These are phyloP conservation scores for Ophiocordyceps sinensis DNA, from an alignment of 2,329 filamentous ascomycete genomes.

Conservation along the genomic window DNA sequence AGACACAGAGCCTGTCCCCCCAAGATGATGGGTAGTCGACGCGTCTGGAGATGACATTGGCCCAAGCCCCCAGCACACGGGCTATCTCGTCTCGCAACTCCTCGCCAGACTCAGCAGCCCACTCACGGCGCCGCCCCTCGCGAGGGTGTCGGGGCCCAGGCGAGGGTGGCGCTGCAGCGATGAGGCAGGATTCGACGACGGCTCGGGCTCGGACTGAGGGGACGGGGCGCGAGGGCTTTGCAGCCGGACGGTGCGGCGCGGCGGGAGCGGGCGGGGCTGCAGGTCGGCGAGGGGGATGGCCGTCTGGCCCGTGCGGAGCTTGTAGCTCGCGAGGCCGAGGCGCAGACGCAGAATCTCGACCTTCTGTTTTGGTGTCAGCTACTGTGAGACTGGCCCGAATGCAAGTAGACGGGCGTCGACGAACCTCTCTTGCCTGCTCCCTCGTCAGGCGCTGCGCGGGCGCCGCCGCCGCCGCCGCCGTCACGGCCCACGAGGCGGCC, in stretches of 20 bases:
- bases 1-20: too few species aligned
- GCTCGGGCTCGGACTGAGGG: too few species aligned
- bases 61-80: not conserved
- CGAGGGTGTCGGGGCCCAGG: not conserved
- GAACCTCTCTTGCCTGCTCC: constrained; percentile 37
- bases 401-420: too few species aligned
- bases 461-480: too few species aligned
- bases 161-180: not conserved
- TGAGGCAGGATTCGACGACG: too few species aligned
- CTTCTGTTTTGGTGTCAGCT: too few species aligned
- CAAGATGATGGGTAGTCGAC: too few species aligned
- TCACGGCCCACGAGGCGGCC: too few species aligned
- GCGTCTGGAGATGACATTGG: too few species aligned
- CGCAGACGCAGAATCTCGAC: constrained; percentile 52
- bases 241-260: constrained; percentile 9
- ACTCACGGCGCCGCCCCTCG: constrained; percentile 34
- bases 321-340: constrained; percentile 60
- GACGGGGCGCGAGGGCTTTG: too few species aligned
- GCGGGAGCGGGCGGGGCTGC: constrained; percentile 21
- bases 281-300: constrained; percentile 49
- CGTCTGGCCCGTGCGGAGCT: constrained; percentile 59
- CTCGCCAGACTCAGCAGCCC: constrained; percentile 34
- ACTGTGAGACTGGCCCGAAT: too few species aligned
- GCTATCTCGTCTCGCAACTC: not conserved
- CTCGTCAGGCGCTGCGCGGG: constrained; percentile 25